These are phyloP conservation scores for Colletotrichum lini DNA, from an alignment of 2,329 filamentous ascomycete genomes.

Conservation along the genomic window DNA sequence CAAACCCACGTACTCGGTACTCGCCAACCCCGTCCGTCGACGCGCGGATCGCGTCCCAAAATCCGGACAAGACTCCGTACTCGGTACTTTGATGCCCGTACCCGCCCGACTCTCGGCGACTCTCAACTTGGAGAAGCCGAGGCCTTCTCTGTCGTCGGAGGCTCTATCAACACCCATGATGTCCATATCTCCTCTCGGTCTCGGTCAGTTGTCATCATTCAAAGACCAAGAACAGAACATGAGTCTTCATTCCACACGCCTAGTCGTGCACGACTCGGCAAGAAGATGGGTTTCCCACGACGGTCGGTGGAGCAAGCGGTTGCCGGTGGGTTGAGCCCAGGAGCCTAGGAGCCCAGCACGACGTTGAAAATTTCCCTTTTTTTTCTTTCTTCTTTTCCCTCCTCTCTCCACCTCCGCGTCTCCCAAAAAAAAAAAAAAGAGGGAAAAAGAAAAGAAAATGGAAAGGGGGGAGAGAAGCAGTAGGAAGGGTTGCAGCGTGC, in stretches of 20 bases:
- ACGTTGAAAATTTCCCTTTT: slow-evolving; percentile 19
- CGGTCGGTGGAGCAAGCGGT: slow-evolving; percentile 7
- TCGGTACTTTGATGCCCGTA: not conserved
- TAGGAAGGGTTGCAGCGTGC: not conserved
- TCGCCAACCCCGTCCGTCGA: not conserved
- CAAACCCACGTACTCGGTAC: slow-evolving; percentile 11
- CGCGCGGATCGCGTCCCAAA: slow-evolving; percentile 2
- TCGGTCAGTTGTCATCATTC: not conserved
- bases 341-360: slow-evolving; percentile 1
- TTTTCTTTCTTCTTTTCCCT: too few relatives aligned
- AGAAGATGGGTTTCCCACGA: slow-evolving; percentile 10
- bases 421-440: not conserved
- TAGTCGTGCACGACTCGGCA: slow-evolving; percentile 14
- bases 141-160: not conserved
- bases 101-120: not conserved
- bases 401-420: slow-evolving; percentile 4
- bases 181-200: not conserved
- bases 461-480: too few relatives aligned
- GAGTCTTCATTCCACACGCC: too few relatives aligned
- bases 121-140: too few relatives aligned
- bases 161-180: not conserved
- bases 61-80: slow-evolving; percentile 8
- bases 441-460: not conserved
- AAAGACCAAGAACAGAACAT: too few relatives aligned
- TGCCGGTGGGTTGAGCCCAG: slow-evolving; percentile 23